Conservation (phyloP, 495 filamentous ascomycete genomes). For the Podospora pseudocomata region DNA sequence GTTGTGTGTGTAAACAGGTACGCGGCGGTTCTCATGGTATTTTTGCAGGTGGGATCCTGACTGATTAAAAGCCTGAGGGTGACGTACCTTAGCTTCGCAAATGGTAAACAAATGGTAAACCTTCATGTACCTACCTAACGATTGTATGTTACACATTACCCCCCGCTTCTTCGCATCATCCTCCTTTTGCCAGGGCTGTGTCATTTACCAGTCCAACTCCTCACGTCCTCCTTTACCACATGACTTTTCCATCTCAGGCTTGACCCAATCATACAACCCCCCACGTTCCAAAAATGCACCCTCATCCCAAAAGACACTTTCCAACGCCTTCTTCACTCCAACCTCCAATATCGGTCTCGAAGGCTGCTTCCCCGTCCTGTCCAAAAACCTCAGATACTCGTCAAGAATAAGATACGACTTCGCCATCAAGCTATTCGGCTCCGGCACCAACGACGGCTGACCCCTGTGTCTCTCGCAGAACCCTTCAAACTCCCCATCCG, state of each 20-base stretch:
- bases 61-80: no score
- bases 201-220: no score
- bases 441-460: conserved; percentile 44
- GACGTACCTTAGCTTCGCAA: no score
- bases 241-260: not conserved
- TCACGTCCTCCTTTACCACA: no score
- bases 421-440: conserved; percentile 53
- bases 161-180: no score
- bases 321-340: conserved; percentile 49
- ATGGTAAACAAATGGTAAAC: no score
- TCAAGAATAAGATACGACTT: conserved; percentile 53
- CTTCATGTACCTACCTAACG: no score
- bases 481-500: conserved; percentile 43
- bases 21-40: no score
- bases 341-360: conserved; percentile 48
- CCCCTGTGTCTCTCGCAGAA: conserved; percentile 49
- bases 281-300: conserved; percentile 45
- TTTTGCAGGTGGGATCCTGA: no score
- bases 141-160: no score
- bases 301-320: conserved; percentile 50
- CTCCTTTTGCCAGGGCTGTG: no score
- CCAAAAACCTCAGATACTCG: conserved; percentile 55
- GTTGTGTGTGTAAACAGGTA: no score
- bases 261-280: conserved; percentile 53
- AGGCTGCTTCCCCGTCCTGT: conserved; percentile 42